phyloP scores from a whole-genome alignment of 108 stramenopile species.

The Craspedostauros australis region DNA sequence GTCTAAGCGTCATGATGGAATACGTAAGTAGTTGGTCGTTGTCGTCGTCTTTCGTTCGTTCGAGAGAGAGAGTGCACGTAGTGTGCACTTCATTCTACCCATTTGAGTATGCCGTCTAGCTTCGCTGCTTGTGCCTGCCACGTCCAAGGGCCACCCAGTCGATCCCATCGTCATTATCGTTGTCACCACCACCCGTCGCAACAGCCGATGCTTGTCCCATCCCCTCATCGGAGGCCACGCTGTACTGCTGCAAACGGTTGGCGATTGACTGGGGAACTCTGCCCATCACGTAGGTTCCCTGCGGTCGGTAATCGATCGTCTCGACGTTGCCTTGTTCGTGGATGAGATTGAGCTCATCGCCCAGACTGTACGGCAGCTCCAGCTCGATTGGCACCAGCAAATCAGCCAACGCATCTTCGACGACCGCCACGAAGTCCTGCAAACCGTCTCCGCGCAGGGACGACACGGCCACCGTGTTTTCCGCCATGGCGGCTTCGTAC shows the following conservation, averaged over 20 bases:
- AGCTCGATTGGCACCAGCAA: conserved; percentile 70
- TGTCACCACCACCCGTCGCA: background rate
- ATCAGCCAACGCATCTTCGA: conserved; percentile 61
- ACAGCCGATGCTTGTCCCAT: background rate
- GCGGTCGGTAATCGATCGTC: conserved; percentile 64
- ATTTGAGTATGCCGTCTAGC: too few relatives aligned
- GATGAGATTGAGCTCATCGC: conserved; percentile 72
- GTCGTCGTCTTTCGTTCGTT: too few relatives aligned
- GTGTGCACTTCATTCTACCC: too few relatives aligned
- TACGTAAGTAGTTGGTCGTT: too few relatives aligned
- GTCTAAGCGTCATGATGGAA: too few relatives aligned
- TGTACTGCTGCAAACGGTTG: conserved; percentile 60
- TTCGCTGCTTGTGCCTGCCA: conserved; percentile 65
- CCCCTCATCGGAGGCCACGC: conserved; percentile 10
- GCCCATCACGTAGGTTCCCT: conserved; percentile 66
- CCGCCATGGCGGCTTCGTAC: conserved; percentile 54
- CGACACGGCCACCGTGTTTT: conserved; percentile 65
- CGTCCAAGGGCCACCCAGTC: conserved; percentile 69
- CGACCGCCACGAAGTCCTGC: conserved; percentile 67
- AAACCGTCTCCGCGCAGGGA: conserved; percentile 67
- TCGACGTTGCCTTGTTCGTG: conserved; percentile 82
- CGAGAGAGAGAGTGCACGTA: too few relatives aligned
- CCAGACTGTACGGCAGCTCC: conserved; percentile 66
- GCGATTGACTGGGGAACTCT: conserved; percentile 65
- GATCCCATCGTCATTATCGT: conserved; percentile 34